Conservation (phyloP, 768 basidiomycete genomes). For the Tulasnella sp. region DNA sequence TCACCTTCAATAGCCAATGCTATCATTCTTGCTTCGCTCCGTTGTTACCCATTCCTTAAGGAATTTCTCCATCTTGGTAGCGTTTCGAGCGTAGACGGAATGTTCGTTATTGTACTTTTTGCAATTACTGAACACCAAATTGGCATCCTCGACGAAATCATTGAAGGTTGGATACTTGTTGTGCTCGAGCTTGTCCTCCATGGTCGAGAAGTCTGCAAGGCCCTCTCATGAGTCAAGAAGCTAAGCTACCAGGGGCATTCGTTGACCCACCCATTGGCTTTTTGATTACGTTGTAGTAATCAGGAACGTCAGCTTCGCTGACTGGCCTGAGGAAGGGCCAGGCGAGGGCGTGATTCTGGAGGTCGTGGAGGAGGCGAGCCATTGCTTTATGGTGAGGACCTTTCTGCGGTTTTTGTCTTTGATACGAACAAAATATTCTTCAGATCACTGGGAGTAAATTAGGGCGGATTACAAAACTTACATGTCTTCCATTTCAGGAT, state of each 20-base stretch:
- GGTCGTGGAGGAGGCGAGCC: slow-evolving; percentile 70
- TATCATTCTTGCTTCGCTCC: slow-evolving; percentile 25
- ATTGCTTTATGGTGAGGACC: slow-evolving; percentile 53
- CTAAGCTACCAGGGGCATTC: slow-evolving; percentile 6
- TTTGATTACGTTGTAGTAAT: slow-evolving; percentile 87
- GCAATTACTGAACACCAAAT: slow-evolving; percentile 87
- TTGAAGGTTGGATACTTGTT: slow-evolving; percentile 75
- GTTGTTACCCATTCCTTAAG: slow-evolving; percentile 42
- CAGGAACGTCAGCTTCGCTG: slow-evolving; percentile 67
- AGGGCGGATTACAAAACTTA: slow-evolving; percentile 38
- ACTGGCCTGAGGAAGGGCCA: slow-evolving; percentile 91
- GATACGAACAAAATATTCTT: slow-evolving; percentile 33
- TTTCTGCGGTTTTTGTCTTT: slow-evolving; percentile 46
- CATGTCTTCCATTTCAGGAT: slow-evolving; percentile 70
- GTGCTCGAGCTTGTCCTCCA: slow-evolving; percentile 85
- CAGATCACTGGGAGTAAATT: slow-evolving; percentile 16
- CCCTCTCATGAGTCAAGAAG: background rate
- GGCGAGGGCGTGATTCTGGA: slow-evolving; percentile 69
- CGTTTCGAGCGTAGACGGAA: slow-evolving; percentile 77
- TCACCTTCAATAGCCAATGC: slow-evolving; percentile 10
- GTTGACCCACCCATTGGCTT: slow-evolving; percentile 80
- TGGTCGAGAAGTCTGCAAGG: slow-evolving; percentile 71
- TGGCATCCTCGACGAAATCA: slow-evolving; percentile 71
- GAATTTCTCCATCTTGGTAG: slow-evolving; percentile 75
- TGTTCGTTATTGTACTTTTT: slow-evolving; percentile 78